A percentile compares a stretch with the other conserved stretches of the same genome.
Evolutionary conservation across 108 stramenopile genomes (phyloP).

Genomic region (Nitzschia putrida): DNA sequence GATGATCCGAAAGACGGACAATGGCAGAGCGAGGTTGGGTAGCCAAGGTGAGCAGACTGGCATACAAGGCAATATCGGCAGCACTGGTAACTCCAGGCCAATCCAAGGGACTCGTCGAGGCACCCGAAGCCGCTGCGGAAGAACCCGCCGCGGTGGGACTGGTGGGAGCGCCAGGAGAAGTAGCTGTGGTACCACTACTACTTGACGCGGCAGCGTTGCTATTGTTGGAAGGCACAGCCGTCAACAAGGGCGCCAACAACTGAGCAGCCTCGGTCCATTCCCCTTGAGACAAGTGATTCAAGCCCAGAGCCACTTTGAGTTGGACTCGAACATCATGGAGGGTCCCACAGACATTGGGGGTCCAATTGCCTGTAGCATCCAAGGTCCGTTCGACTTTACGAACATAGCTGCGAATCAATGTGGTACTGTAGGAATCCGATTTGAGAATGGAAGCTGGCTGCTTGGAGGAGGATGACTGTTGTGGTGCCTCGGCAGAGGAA

Average conservation of each 20-base stretch:
- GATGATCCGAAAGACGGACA: slow-evolving; percentile 52
- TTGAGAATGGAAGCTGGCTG: slow-evolving; percentile 37
- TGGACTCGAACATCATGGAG: slow-evolving; percentile 23
- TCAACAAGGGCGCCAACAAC: slow-evolving; percentile 10
- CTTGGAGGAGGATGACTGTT: slow-evolving; percentile 34
- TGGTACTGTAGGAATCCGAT: slow-evolving; percentile 1
- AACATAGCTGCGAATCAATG: slow-evolving; percentile 24
- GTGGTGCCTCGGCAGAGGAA: too few relatives aligned
- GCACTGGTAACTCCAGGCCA: slow-evolving; percentile 42
- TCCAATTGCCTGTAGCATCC: neutral
- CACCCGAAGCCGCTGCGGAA: neutral
- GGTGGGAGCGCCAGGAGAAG: neutral
- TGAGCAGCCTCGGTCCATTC: slow-evolving; percentile 32
- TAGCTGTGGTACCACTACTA: neutral
- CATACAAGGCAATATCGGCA: slow-evolving; percentile 78
- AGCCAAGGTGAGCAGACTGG: slow-evolving; percentile 60
- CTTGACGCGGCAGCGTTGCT: neutral
- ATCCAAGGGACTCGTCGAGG: slow-evolving; percentile 10
- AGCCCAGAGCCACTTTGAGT: slow-evolving; percentile 34
- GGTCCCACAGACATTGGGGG: neutral
- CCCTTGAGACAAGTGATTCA: slow-evolving; percentile 37
- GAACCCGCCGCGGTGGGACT: neutral
- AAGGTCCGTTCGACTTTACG: slow-evolving; percentile 40
- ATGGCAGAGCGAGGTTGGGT: slow-evolving; percentile 45
- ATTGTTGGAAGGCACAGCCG: neutral